phyloP scores from a whole-genome alignment of 1,284 basidiomycete species.

The Ustilago crameri region DNA sequence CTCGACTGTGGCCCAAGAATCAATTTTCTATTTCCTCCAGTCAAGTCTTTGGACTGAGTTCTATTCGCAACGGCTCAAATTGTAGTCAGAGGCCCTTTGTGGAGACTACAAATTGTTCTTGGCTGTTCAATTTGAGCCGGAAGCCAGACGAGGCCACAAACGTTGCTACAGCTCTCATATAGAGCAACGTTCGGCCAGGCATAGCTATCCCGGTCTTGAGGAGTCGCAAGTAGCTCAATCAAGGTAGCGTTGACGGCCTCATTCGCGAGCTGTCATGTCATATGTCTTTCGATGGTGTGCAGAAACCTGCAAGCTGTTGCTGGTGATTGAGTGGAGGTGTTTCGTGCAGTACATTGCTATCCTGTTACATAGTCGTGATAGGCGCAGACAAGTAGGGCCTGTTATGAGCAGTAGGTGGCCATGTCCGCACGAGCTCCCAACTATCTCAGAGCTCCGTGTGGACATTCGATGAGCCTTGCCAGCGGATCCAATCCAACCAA shows the following conservation, averaged over 20 bases:
- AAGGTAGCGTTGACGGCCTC: neutral
- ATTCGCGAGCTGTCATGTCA: neutral
- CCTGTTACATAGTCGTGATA: conserved; percentile 4
- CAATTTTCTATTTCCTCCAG: neutral
- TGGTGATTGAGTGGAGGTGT: neutral
- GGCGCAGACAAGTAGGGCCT: too few relatives aligned
- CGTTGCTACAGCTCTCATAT: too few relatives aligned
- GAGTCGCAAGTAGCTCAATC: too few relatives aligned
- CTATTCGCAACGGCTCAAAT: too few relatives aligned
- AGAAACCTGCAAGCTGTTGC: conserved; percentile 5
- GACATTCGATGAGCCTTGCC: conserved; percentile 31
- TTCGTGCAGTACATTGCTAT: conserved; percentile 1
- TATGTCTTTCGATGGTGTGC: conserved; percentile 2
- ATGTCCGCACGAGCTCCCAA: neutral
- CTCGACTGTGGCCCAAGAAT: conserved; percentile 6
- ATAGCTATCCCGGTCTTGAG: too few relatives aligned
- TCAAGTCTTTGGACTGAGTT: neutral
- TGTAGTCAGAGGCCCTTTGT: too few relatives aligned
- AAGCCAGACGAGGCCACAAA: too few relatives aligned
- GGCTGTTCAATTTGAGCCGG: too few relatives aligned
- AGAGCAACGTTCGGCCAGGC: too few relatives aligned
- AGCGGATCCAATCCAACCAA: conserved; percentile 49
- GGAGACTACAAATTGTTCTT: too few relatives aligned
- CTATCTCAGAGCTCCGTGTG: conserved; percentile 25
- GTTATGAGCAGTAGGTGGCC: neutral